phyloP scores from a whole-genome alignment of 768 basidiomycete genomes.

The Tylopilus subfusipes region DNA sequence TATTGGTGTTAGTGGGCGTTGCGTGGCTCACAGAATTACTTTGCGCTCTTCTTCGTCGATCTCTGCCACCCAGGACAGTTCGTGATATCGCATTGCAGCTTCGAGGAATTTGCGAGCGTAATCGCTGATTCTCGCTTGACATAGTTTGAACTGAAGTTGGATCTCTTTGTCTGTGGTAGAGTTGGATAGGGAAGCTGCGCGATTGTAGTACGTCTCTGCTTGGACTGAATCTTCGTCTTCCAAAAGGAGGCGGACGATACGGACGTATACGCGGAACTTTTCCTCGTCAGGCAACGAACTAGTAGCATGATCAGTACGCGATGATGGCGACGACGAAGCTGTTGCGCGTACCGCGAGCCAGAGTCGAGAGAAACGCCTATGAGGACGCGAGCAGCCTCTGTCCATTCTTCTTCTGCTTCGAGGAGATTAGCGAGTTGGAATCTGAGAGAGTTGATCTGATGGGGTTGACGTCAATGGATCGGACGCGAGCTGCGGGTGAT shows the following conservation, averaged over 20 bases:
- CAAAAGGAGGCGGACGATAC: conserved; percentile 88
- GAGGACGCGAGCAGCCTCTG: conserved; percentile 85
- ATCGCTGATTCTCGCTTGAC: conserved; percentile 92
- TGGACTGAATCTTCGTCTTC: conserved; percentile 97
- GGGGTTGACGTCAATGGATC: conserved; percentile 4
- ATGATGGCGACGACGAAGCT: background rate
- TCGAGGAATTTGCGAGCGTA: conserved; percentile 91
- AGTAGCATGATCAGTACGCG: conserved; percentile 1
- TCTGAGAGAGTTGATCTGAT: conserved; percentile 75
- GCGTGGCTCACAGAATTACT: conserved; percentile 74
- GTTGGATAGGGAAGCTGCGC: conserved; percentile 87
- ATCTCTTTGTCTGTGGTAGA: conserved; percentile 76
- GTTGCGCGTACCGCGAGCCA: conserved; percentile 63
- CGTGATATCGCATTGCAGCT: conserved; percentile 91
- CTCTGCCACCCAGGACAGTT: conserved; percentile 85
- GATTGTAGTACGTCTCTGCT: conserved; percentile 98
- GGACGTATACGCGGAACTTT: conserved; percentile 86
- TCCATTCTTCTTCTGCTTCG: conserved; percentile 90
- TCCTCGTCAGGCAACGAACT: conserved; percentile 75
- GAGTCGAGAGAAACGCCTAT: conserved; percentile 93
- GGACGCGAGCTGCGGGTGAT: background rate
- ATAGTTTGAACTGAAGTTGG: conserved; percentile 82
- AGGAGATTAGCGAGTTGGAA: conserved; percentile 90
- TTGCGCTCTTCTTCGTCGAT: conserved; percentile 92
- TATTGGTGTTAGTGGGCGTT: background rate